Conservation (phyloP, 1,284 basidiomycete species). For the Ganoderma resinaceum region DNA sequence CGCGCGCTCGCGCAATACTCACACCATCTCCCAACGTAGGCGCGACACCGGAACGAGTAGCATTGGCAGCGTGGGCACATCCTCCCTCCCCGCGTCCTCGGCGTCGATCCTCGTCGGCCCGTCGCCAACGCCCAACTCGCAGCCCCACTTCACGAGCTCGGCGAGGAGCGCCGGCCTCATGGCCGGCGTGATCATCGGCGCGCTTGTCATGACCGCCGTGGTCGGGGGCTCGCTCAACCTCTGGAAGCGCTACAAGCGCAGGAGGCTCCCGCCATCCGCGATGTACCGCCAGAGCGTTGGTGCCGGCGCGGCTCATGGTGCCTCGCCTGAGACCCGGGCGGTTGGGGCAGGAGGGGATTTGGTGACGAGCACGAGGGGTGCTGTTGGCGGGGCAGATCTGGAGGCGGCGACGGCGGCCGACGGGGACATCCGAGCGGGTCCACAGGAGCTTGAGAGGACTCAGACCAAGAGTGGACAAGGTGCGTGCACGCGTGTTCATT, state of each 20-base stretch:
- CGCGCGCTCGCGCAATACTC: not conserved
- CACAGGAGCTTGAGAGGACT: not conserved
- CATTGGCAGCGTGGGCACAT: not conserved
- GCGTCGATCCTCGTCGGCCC: not conserved
- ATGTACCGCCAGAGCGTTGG: constrained; percentile 5
- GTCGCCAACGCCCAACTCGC: not conserved
- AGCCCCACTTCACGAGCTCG: not conserved
- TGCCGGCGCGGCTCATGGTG: not conserved
- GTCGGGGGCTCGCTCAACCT: not conserved
- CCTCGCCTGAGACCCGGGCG: not conserved
- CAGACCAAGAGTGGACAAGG: not conserved
- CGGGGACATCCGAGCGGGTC: not conserved
- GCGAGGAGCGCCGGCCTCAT: not conserved
- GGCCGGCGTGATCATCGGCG: not conserved
- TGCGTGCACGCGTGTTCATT: not conserved
- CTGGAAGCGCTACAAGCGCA: constrained; percentile 5
- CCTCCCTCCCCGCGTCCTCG: not conserved
- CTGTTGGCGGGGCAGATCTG: not conserved
- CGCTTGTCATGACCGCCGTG: not conserved
- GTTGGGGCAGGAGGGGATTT: not conserved
- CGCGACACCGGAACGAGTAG: not conserved
- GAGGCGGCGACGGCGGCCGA: not conserved
- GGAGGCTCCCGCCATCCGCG: constrained; percentile 8
- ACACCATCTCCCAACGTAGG: not conserved
- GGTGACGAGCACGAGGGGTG: not conserved